phyloP scores from a whole-genome alignment of 2,329 filamentous ascomycete species.

The Leptoxyphium fumago region DNA sequence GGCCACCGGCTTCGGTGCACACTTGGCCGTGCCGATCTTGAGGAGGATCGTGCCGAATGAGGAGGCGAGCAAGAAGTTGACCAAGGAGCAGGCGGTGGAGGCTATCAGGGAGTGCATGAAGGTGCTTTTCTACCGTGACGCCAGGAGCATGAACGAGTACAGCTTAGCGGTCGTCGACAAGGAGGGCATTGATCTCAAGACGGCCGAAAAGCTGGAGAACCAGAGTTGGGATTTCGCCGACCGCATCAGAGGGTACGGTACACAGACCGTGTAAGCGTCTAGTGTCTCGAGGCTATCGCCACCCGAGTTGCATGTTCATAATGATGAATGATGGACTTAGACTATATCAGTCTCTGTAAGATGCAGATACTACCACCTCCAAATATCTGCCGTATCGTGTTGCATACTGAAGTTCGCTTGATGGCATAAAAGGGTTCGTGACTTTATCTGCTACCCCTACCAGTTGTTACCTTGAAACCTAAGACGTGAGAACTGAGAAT shows the following conservation, averaged over 20 bases:
- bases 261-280: constrained; percentile 39
- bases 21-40: constrained; percentile 86
- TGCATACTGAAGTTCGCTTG: no score
- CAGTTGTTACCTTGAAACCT: no score
- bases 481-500: no score
- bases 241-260: constrained; percentile 85
- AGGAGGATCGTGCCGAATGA: constrained; percentile 74
- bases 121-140: constrained; percentile 94
- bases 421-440: no score
- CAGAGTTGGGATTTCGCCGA: constrained; percentile 99
- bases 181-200: constrained; percentile 67
- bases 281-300: no score
- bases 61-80: constrained; percentile 54
- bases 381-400: no score
- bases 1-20: constrained; percentile 84
- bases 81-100: constrained; percentile 62
- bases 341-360: no score
- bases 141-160: constrained; percentile 80
- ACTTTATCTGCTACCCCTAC: no score
- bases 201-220: constrained; percentile 76
- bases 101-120: constrained; percentile 92
- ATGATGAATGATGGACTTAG: no score
- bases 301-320: no score
- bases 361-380: no score
- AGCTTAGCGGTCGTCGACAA: constrained; percentile 81